These are phyloP conservation scores for Parastagonospora nodorum DNA, from an alignment of 2,329 filamentous ascomycete species.

Conservation along the genomic window DNA sequence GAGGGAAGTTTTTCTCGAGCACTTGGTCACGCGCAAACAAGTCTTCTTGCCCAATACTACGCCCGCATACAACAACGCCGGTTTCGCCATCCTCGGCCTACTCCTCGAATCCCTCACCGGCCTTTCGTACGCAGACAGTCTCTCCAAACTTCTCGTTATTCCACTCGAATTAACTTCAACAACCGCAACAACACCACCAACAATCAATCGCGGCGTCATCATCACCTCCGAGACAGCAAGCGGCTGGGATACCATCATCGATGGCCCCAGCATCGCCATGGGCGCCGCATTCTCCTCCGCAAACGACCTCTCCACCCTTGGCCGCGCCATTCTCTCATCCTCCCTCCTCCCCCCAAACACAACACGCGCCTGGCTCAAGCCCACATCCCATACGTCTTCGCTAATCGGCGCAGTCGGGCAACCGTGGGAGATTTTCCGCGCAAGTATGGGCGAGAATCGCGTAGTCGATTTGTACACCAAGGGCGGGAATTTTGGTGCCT, in stretches of 20 bases:
- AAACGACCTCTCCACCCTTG: constrained; percentile 46
- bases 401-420: constrained; percentile 42
- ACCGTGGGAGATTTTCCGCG: constrained; percentile 48
- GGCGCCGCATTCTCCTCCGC: constrained; percentile 43
- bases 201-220: constrained; percentile 9
- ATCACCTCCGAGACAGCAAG: background rate
- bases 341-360: constrained; percentile 39
- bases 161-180: constrained; percentile 52
- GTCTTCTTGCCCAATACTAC: constrained; percentile 52
- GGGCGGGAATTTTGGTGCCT: constrained; percentile 48
- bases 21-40: constrained; percentile 29
- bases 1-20: constrained; percentile 5
- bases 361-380: constrained; percentile 51
- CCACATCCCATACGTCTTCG: constrained; percentile 44
- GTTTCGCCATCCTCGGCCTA: constrained; percentile 52
- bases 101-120: constrained; percentile 54
- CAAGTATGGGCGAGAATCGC: constrained; percentile 9
- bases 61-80: constrained; percentile 58
- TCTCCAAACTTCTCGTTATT: constrained; percentile 51
- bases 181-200: constrained; percentile 32
- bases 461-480: constrained; percentile 50
- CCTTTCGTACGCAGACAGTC: constrained; percentile 43
- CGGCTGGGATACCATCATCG: constrained; percentile 7
- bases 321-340: constrained; percentile 47
- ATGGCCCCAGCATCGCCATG: constrained; percentile 12